phyloP scores from a whole-genome alignment of 495 filamentous ascomycete genomes.

The Aspergillus carlsbadensis region DNA sequence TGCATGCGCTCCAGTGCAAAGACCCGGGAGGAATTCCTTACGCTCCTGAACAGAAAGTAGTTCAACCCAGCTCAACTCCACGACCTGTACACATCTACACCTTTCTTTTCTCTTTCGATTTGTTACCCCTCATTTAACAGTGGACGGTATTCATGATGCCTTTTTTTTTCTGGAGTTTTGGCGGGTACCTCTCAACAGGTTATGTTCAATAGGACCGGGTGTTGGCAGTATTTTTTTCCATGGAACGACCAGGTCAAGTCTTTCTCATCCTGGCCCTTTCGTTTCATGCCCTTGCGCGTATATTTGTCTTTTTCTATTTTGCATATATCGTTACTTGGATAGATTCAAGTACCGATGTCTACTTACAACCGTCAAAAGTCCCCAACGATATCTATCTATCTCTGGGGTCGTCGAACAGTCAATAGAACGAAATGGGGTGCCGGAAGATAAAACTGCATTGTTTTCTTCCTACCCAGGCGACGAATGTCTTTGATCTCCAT shows the following conservation, averaged over 20 bases:
- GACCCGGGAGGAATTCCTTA: constrained; percentile 92
- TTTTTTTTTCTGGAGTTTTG: constrained; percentile 44
- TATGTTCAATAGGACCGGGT: constrained; percentile 13
- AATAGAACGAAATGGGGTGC: too few relatives aligned
- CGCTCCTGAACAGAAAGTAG: constrained; percentile 65
- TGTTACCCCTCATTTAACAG: constrained; percentile 25
- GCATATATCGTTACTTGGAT: constrained; percentile 11
- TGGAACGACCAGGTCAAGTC: background rate
- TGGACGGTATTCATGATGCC: constrained; percentile 30
- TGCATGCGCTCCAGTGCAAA: constrained; percentile 90
- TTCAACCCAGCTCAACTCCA: constrained; percentile 8
- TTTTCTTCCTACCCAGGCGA: too few relatives aligned
- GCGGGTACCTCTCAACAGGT: constrained; percentile 41
- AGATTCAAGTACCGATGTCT: constrained; percentile 4
- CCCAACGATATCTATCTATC: too few relatives aligned
- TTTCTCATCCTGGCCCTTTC: background rate
- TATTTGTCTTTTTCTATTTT: background rate
- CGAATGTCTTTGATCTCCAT: background rate
- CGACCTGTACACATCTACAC: constrained; percentile 4
- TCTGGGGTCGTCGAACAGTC: too few relatives aligned
- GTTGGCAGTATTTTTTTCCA: constrained; percentile 17
- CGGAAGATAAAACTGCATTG: too few relatives aligned
- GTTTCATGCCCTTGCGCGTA: constrained; percentile 9
- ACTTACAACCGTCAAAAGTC: too few relatives aligned
- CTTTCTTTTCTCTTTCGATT: constrained; percentile 14